Conservation (phyloP, 1,284 basidiomycete genomes). For the Sparassis latifolia region DNA sequence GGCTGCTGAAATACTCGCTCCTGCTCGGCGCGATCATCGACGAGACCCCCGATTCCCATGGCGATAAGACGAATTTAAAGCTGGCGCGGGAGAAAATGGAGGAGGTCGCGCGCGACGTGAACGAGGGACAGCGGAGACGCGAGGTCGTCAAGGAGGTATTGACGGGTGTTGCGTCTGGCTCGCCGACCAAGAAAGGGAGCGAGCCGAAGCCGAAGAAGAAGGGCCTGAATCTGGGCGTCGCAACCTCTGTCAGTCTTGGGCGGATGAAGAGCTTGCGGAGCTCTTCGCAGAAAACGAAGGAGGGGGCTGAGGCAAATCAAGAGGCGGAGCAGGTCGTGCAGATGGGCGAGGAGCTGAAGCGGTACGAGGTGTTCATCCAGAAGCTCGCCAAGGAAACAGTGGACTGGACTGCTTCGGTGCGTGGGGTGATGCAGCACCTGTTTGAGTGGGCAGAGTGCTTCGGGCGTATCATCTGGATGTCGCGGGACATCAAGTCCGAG, state of each 20-base stretch:
- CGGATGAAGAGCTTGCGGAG: slow-evolving; percentile 49
- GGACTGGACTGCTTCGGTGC: slow-evolving; percentile 52
- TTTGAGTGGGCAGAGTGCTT: slow-evolving; percentile 59
- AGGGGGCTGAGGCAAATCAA: slow-evolving; percentile 32
- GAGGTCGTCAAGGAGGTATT: slow-evolving; percentile 80
- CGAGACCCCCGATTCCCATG: slow-evolving; percentile 71
- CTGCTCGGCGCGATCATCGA: slow-evolving; percentile 77
- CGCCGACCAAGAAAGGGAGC: slow-evolving; percentile 12
- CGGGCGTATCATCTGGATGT: slow-evolving; percentile 60
- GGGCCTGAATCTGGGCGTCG: slow-evolving; percentile 36
- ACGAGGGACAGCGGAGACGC: slow-evolving; percentile 78
- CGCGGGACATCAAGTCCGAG: slow-evolving; percentile 42
- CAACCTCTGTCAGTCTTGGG: slow-evolving; percentile 49
- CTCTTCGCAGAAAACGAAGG: slow-evolving; percentile 24
- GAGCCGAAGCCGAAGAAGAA: slow-evolving; percentile 35
- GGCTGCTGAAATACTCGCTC: slow-evolving; percentile 89
- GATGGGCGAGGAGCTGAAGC: slow-evolving; percentile 50
- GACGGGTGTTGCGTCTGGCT: slow-evolving; percentile 12
- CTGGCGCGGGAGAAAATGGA: slow-evolving; percentile 67
- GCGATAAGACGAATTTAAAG: slow-evolving; percentile 64
- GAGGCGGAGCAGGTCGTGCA: slow-evolving; percentile 51
- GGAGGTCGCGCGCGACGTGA: slow-evolving; percentile 77
- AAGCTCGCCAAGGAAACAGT: slow-evolving; percentile 52
- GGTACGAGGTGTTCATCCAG: slow-evolving; percentile 40
- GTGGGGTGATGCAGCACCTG: slow-evolving; percentile 38